Evolutionary conservation across 2,329 filamentous ascomycete species (phyloP), one percentile per base, ranked within the genome.

Genomic region (Ophiocordyceps sinensis): DNA sequence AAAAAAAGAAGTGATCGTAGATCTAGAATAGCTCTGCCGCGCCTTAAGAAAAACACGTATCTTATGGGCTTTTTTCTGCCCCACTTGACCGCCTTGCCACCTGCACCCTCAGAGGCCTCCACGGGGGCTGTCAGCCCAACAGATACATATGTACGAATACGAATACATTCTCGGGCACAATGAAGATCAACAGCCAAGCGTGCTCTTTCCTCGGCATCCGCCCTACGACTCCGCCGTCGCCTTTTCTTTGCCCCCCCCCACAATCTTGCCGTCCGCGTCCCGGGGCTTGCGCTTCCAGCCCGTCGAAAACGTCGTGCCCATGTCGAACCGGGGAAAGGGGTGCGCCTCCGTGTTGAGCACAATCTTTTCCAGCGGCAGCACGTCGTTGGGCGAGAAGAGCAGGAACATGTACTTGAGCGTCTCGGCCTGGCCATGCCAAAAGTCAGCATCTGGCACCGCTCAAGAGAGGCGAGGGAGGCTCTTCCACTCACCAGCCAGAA

Each of bases 371-470:
- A 98, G 70, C 2, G 88, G 86, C 35, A 96, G 67, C 31, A 95
- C 62, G 45, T 93, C 84, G 48, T 81, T 70, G 4, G 84, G 79
- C 3, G 85, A 88, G 64, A 98, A 98, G 29, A 98, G 71, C 34
- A 98, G 75, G 60, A 94, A 98, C 59, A 98, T 83, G 59, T 98
- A 98, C 64, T 98, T 98, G 36, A 98, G 69, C 19, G 91, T 98
- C 66, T 98, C 91, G 37, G 91, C 88, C 82, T 86, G 44, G 21
- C 12, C 13, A 19, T 13, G 10, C 28, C 15, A 28, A 35, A 5
- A 19, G 44, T 41, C 36, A 43, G 32, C 28, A 38, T 36, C 19
- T 31, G 23, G 6, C 9, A 6, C 32, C 9, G n/a, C 7, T 35
- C 32, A 15, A 5, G 4, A 15, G 4, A 14, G 10, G 7, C 14